A percentile compares a stretch with the other conserved stretches of the same genome.
Conservation (phyloP, 2,329 filamentous ascomycete genomes). For the Talaromyces sp. region DNA sequence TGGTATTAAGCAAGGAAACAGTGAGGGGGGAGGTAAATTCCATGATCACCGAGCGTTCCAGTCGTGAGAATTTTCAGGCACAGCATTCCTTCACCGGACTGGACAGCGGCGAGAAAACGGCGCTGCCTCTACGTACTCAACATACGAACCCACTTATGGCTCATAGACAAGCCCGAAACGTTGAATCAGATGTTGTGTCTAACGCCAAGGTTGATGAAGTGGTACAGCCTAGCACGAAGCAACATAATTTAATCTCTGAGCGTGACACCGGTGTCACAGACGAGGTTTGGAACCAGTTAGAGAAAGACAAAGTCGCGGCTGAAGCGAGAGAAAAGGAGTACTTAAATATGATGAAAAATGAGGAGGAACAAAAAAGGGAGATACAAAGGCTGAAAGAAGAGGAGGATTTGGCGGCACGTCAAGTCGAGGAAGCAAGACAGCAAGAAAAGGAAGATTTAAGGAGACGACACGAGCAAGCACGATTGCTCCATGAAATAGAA, state of each 20-base stretch:
- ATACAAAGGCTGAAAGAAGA: background rate
- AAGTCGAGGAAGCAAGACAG: constrained; percentile 5
- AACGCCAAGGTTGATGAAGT: background rate
- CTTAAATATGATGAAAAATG: background rate
- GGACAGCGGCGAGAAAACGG: background rate
- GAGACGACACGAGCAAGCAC: constrained; percentile 28
- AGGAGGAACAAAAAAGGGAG: background rate
- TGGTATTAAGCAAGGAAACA: constrained; percentile 4
- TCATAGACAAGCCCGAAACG: background rate
- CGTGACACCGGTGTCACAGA: constrained; percentile 22
- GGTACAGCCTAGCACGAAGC: background rate
- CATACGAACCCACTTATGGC: background rate
- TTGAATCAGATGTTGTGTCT: background rate
- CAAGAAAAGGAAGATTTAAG: constrained; percentile 9
- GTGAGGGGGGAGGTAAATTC: constrained; percentile 13
- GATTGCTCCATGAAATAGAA: constrained; percentile 18
- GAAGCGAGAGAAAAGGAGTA: background rate
- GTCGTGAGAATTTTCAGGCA: background rate
- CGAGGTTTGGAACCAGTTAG: constrained; percentile 20
- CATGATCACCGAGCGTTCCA: constrained; percentile 10
- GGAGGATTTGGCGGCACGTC: background rate
- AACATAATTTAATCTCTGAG: background rate
- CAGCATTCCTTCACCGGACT: background rate
- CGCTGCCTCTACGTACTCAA: background rate
- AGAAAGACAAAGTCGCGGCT: constrained; percentile 13